These are phyloP conservation scores for Candida sp. DNA, from an alignment of 1,139 yeast genomes.

Conservation along the genomic window DNA sequence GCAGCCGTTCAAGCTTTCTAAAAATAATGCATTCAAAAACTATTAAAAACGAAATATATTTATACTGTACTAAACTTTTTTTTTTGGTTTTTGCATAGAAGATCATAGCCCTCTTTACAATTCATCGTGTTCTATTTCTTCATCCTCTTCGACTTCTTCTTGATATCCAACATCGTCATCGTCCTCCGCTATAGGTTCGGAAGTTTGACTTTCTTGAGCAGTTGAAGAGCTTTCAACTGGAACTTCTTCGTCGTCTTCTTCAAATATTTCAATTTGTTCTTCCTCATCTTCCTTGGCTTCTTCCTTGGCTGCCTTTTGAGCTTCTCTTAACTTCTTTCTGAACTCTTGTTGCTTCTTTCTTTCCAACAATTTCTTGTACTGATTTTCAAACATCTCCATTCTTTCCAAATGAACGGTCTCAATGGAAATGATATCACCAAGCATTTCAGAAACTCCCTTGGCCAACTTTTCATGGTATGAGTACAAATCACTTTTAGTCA, in stretches of 20 bases:
- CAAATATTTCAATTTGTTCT: slow-evolving; percentile 14
- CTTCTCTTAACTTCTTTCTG: slow-evolving; percentile 36
- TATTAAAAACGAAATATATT: background rate
- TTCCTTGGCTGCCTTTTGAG: slow-evolving; percentile 22
- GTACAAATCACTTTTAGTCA: slow-evolving; percentile 38
- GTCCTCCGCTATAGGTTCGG: slow-evolving; percentile 3
- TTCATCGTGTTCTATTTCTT: slow-evolving; percentile 54
- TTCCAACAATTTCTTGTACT: slow-evolving; percentile 34
- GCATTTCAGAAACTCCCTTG: slow-evolving; percentile 36
- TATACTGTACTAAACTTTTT: background rate
- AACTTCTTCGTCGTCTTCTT: slow-evolving; percentile 12
- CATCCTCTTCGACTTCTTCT: slow-evolving; percentile 21
- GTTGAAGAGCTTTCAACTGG: slow-evolving; percentile 1
- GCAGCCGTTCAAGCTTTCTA: no score
- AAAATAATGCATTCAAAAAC: background rate
- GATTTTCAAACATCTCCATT: slow-evolving; percentile 36
- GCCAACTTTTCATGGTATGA: slow-evolving; percentile 36
- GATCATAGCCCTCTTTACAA: slow-evolving; percentile 34
- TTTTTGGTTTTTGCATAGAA: background rate
- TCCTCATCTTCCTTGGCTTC: slow-evolving; percentile 22
- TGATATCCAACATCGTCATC: slow-evolving; percentile 39
- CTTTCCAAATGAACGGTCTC: slow-evolving; percentile 47
- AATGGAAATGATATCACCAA: slow-evolving; percentile 33
- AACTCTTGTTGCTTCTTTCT: slow-evolving; percentile 41
- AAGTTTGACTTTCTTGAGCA: slow-evolving; percentile 2